Evolutionary conservation across 306 rosid species (phyloP).

Genomic region (Hylodesmum podocarpum): DNA sequence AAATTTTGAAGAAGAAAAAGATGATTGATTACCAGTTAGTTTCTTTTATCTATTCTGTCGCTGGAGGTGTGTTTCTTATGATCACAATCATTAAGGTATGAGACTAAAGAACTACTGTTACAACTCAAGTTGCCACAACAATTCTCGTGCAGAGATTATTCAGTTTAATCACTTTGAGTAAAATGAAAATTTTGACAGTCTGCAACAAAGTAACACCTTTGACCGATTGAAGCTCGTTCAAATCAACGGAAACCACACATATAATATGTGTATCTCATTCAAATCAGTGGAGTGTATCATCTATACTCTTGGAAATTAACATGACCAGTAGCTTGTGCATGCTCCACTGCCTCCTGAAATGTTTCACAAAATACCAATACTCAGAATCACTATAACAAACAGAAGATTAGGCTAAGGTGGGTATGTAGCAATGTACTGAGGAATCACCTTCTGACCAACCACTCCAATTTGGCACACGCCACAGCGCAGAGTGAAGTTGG

Average conservation of each 20-base stretch:
- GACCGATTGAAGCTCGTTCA: conserved; percentile 16
- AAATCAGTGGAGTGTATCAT: conserved; percentile 34
- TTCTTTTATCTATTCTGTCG: neutral
- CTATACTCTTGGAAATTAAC: conserved; percentile 92
- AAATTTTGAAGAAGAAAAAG: neutral
- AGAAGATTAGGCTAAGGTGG: neutral
- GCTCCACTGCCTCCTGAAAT: conserved; percentile 91
- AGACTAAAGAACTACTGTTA: conserved; percentile 1
- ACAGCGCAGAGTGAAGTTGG: conserved; percentile 93
- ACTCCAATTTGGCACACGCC: conserved; percentile 99
- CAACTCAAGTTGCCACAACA: conserved; percentile 23
- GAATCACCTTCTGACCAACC: conserved; percentile 75
- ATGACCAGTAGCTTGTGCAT: conserved; percentile 89
- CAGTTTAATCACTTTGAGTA: neutral
- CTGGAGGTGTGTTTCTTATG: neutral
- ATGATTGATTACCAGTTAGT: neutral
- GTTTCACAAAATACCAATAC: neutral
- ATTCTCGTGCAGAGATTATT: neutral
- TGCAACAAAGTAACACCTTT: conserved; percentile 15
- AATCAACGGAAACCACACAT: conserved; percentile 8
- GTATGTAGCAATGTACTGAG: neutral
- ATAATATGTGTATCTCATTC: conserved; percentile 11
- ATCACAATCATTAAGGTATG: neutral
- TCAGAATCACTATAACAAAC: neutral
- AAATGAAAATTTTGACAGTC: neutral